Evolutionary conservation across 768 basidiomycete species (phyloP).

Genomic region (Termitomyces sp.): DNA sequence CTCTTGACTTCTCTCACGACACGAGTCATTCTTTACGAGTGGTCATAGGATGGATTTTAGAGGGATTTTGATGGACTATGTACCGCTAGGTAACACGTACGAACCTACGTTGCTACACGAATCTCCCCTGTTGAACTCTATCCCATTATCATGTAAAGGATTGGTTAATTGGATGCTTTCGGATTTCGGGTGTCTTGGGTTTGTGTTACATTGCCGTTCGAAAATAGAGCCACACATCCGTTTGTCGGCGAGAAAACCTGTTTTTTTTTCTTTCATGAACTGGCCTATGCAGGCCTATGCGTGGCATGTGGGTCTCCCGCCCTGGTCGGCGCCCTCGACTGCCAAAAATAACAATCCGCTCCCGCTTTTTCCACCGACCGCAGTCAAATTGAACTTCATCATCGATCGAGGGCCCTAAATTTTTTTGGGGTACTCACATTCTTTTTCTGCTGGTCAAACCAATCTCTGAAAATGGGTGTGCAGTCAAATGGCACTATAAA

Average conservation of each 20-base stretch:
- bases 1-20: background rate
- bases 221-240: background rate
- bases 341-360: background rate
- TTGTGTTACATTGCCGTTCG: background rate
- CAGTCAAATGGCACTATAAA: background rate
- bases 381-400: background rate
- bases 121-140: background rate
- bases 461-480: background rate
- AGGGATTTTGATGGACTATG: background rate
- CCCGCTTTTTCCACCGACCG: background rate
- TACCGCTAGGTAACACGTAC: slow-evolving; percentile 5
- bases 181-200: background rate
- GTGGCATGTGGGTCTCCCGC: background rate
- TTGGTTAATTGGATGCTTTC: slow-evolving; percentile 14
- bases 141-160: slow-evolving; percentile 10
- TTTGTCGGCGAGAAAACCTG: background rate
- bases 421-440: background rate
- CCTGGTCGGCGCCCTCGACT: background rate
- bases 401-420: background rate
- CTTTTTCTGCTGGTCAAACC: background rate
- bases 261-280: background rate
- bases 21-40: slow-evolving; percentile 1
- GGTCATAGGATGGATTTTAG: slow-evolving; percentile 5
- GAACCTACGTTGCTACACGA: slow-evolving; percentile 1
- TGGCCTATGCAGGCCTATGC: too few species aligned